A percentile compares a stretch with the other conserved stretches of the same genome.
These are phyloP conservation scores for Cytospora schulzeri DNA, from an alignment of 2,329 filamentous ascomycete genomes.

Conservation along the genomic window DNA sequence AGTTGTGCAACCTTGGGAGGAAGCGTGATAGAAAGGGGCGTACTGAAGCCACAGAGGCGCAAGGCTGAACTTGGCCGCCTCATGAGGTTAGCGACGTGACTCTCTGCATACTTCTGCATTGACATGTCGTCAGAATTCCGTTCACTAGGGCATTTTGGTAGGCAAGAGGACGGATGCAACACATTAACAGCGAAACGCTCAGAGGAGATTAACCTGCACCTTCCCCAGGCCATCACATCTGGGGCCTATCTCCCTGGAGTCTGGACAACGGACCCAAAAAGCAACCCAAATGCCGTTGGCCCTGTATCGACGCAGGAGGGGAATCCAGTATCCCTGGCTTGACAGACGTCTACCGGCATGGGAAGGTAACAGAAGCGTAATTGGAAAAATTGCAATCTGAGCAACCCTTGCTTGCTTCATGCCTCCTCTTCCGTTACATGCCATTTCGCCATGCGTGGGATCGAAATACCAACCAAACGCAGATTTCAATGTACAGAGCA, in stretches of 20 bases:
- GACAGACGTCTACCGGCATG: conserved; percentile 23
- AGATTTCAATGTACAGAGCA: not conserved
- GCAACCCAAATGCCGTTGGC: conserved; percentile 14
- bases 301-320: conserved; percentile 11
- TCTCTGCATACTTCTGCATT: not conserved
- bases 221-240: conserved; percentile 23
- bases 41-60: not conserved
- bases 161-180: conserved; percentile 5
- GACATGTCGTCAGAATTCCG: not conserved
- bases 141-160: not conserved
- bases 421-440: not conserved
- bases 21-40: not conserved
- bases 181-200: conserved; percentile 25
- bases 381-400: not conserved
- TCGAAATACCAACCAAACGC: not conserved
- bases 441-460: not conserved
- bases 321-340: conserved; percentile 12
- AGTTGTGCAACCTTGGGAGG: not conserved
- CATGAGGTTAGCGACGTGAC: not conserved
- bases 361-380: conserved; percentile 15
- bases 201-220: conserved; percentile 25
- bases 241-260: conserved; percentile 10
- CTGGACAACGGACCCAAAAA: conserved; percentile 10
- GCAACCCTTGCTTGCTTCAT: conserved; percentile 11
- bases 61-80: not conserved